Percentiles rank a stretch among this genome's conserved stretches.
These are phyloP conservation scores for Ogataea minuta DNA, from an alignment of 805 yeast species.

Conservation along the genomic window DNA sequence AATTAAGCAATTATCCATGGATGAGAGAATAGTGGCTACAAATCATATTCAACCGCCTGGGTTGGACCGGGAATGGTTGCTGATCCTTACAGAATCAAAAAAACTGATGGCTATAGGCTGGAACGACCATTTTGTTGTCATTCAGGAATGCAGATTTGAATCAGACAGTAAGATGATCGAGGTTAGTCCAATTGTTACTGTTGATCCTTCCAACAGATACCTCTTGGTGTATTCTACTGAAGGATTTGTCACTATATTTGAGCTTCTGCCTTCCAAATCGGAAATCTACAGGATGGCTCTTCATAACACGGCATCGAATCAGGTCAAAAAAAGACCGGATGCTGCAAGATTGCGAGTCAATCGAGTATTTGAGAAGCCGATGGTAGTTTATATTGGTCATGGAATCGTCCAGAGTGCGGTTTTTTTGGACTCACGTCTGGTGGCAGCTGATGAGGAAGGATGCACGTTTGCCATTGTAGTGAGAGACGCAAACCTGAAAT, in stretches of 20 bases:
- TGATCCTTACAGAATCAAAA: constrained; percentile 25
- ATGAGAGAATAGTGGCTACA: constrained; percentile 20
- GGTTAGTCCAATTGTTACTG: constrained; percentile 21
- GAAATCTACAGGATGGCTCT: constrained; percentile 20
- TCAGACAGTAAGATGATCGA: constrained; percentile 9
- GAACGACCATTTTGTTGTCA: constrained; percentile 13
- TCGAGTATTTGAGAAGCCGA: constrained; percentile 21
- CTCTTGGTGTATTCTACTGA: constrained; percentile 21
- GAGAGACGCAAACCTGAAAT: constrained; percentile 20
- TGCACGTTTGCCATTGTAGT: constrained; percentile 17
- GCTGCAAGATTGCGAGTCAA: constrained; percentile 12
- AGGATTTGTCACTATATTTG: constrained; percentile 21
- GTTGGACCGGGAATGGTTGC: constrained; percentile 21
- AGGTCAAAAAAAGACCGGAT: constrained; percentile 16
- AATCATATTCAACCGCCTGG: constrained; percentile 23
- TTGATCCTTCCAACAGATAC: constrained; percentile 21
- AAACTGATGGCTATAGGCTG: constrained; percentile 20
- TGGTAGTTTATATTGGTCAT: constrained; percentile 14
- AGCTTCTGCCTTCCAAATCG: constrained; percentile 22
- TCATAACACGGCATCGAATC: constrained; percentile 15
- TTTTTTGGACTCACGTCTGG: constrained; percentile 9
- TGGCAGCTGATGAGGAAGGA: constrained; percentile 6
- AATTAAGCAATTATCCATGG: background rate
- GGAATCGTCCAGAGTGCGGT: constrained; percentile 14
- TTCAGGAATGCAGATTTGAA: constrained; percentile 19